Evolutionary conservation across 2,329 filamentous ascomycete genomes (phyloP), one percentile per base, ranked within the genome.

Genomic region (Sporothrix dimorphospora): DNA sequence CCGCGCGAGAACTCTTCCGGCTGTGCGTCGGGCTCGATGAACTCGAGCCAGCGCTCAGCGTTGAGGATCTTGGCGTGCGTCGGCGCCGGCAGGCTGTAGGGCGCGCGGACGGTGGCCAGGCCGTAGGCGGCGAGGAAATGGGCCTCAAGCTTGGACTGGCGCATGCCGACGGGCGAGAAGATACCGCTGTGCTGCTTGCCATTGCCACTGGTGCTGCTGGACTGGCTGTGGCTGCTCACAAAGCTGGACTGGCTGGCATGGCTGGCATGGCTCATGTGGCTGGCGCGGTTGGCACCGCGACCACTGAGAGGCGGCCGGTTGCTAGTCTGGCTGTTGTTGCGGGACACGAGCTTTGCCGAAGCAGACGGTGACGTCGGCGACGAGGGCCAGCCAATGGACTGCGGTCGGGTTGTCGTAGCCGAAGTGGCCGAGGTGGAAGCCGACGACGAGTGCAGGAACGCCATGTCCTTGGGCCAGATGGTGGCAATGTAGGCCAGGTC

Each of bases 401-500:
- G 66, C n/a, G 59, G 11, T 4, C 14, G 59, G 14, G 57, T 24
- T 5, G 51, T 19, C 2, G 38, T 16, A 4, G 69, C 59, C 16
- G n/a, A n/a, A 34, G 67, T 53, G 12, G 67, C 42, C 11, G 71
- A 24, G 2, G 63, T 12, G 2, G 74, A 40, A 2, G 24, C 19
- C 2, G 71, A 38, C 27, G 47, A 51, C 21, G 61, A 57, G 70
- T 53, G 27, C 34, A 59, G 21, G 70, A 71, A n/a, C 55, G 47
- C 47, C 74, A 78, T 77, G 49, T 77, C 74, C 49, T 77, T 81
- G 3, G 87, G 87, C 87, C 87, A 89, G 16, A 89, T 79, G 74
- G 86, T 88, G 74, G 89, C 84, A 40, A 89, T 83, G 74, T 89
- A 90, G 14, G 89, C 82, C 30, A 89, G 81, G 74, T 88, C 86